Conservation (phyloP, 352 stramenopile genomes). For the Phytophthora nicotianae region DNA sequence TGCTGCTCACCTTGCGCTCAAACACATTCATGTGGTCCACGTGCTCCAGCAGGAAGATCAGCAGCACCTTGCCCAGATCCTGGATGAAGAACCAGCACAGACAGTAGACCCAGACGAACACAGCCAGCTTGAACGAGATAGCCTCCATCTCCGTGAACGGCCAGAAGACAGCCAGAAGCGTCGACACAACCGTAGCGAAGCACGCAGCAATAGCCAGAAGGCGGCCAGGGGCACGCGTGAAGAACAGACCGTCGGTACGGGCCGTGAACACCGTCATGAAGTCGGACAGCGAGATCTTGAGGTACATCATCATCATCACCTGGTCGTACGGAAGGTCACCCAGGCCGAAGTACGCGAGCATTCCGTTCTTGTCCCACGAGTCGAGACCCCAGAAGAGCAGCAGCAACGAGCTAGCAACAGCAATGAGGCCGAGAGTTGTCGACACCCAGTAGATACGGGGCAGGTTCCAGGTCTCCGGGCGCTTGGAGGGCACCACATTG, state of each 20-base stretch:
- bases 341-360: conserved; percentile 63
- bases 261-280: conserved; percentile 94
- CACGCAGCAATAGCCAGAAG: conserved; percentile 76
- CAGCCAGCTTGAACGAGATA: conserved; percentile 72
- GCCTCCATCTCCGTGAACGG: conserved; percentile 78
- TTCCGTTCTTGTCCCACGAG: conserved; percentile 76
- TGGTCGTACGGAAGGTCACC: conserved; percentile 87
- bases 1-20: conserved; percentile 60
- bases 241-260: conserved; percentile 86
- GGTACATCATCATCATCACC: conserved; percentile 93
- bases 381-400: conserved; percentile 86
- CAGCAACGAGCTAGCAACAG: conserved; percentile 84
- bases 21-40: conserved; percentile 62
- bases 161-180: conserved; percentile 86
- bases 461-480: conserved; percentile 78
- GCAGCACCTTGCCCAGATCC: conserved; percentile 75
- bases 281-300: conserved; percentile 94
- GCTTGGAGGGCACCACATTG: conserved; percentile 74
- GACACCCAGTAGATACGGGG: conserved; percentile 65
- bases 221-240: conserved; percentile 65
- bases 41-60: conserved; percentile 69
- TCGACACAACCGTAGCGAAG: conserved; percentile 83
- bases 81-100: conserved; percentile 90
- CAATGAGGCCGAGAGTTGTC: conserved; percentile 68
- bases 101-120: conserved; percentile 91